phyloP scores from a whole-genome alignment of 768 basidiomycete species.

The Boletales sp. region DNA sequence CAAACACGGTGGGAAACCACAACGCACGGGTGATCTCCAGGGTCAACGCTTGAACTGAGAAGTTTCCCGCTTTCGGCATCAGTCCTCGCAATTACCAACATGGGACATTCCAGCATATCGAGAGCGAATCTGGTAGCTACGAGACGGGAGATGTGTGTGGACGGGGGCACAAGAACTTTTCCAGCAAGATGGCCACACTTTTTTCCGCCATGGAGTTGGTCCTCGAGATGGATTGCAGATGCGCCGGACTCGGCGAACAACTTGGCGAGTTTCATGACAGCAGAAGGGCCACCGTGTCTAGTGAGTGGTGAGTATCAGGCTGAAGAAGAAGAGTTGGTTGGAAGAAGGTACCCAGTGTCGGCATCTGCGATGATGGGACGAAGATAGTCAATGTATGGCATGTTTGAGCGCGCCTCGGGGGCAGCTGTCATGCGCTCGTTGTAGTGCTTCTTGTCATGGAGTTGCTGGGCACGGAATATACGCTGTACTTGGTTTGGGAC shows the following conservation, averaged over 20 bases:
- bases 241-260: conserved; percentile 95
- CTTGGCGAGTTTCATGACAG: conserved; percentile 93
- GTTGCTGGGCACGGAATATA: conserved; percentile 85
- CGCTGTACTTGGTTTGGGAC: conserved; percentile 95
- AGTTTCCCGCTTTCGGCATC: conserved; percentile 88
- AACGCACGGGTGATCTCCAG: conserved; percentile 62
- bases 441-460: conserved; percentile 91
- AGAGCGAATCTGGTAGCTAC: conserved; percentile 86
- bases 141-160: conserved; percentile 81
- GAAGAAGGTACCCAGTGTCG: conserved; percentile 74
- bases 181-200: conserved; percentile 93
- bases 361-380: conserved; percentile 93
- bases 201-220: conserved; percentile 92
- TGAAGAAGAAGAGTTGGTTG: neutral
- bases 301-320: conserved; percentile 6
- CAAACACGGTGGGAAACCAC: conserved; percentile 20
- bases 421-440: conserved; percentile 74
- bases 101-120: conserved; percentile 83
- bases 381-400: conserved; percentile 83
- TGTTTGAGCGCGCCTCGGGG: conserved; percentile 58
- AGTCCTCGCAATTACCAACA: conserved; percentile 88
- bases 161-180: conserved; percentile 89
- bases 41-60: conserved; percentile 79
- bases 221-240: conserved; percentile 88
- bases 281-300: conserved; percentile 89